Base-by-base conservation (phyloP, 2,329 filamentous ascomycete species). In the Drechslerella stenobrocha region DNA sequence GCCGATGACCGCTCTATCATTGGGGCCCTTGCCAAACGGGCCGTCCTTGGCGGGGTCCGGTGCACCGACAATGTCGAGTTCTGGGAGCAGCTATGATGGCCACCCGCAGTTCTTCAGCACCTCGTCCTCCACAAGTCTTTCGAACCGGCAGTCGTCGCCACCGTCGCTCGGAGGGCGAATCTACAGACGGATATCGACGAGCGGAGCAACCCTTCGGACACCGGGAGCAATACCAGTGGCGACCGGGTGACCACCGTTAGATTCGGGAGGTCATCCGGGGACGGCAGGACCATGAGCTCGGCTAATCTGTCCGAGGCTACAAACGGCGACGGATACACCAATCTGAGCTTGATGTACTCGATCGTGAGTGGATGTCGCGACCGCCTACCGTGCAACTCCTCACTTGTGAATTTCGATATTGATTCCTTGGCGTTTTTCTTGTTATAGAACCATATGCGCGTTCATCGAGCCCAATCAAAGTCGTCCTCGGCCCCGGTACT, bases 361-460 rank as follows among this genome's bases (percentile, higher is more conserved):
- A 67, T 67, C 52, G 63, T 67, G 56, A 59, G 63, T 37, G 7
- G 23, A 2, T 2, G 9, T 37, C 18, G 24, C 22, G 13, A 9
- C 15, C 18, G n/a, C n/a, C n/a, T n/a, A n/a, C n/a, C n/a, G n/a
- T n/a, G n/a, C n/a, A n/a, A n/a, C n/a, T n/a, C n/a, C n/a, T n/a
- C n/a, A n/a, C n/a, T n/a, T n/a, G n/a, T n/a, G n/a, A n/a, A n/a
- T 20, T 40, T 11, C 26, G 53, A 42, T 55, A 34, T 52, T 50
- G 15, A 37, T 30, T 5, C 13, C 42, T 40, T n/a, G 34, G 15
- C 15, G 18, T 18, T 30, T 20, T 20, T n/a, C n/a, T n/a, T n/a
- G 8, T 26, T 35, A 15, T 51, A 73, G 72, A 73, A 72, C 40
- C 70, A 73, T 69, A 71, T 73, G 48, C 70, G 73, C 52, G 71